A percentile compares a stretch with the other conserved stretches of the same genome.
phyloP scores from a whole-genome alignment of 2,329 filamentous ascomycete genomes.

The Colletotrichum chlorophyti region DNA sequence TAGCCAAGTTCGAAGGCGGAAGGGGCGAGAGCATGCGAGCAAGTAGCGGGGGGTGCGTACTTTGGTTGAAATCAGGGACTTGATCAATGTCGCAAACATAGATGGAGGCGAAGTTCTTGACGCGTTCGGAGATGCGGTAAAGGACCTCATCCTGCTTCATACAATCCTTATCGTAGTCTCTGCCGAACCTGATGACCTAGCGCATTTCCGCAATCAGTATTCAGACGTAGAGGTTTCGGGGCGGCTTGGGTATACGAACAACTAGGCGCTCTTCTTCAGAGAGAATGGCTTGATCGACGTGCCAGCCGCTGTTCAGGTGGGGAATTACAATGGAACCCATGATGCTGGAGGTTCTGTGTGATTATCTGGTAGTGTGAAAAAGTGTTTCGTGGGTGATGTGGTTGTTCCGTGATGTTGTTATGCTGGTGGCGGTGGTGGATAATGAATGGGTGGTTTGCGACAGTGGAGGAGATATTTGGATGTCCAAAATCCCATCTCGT shows the following conservation, averaged over 20 bases:
- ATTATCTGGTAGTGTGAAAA: too few species aligned
- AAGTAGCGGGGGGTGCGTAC: slow-evolving; percentile 38
- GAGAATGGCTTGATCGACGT: slow-evolving; percentile 61
- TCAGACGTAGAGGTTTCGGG: too few species aligned
- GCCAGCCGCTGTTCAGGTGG: slow-evolving; percentile 91
- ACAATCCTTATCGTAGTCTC: slow-evolving; percentile 81
- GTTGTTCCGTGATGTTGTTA: not conserved
- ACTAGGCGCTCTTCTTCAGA: slow-evolving; percentile 91
- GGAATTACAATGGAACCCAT: slow-evolving; percentile 90
- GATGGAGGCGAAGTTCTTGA: slow-evolving; percentile 92
- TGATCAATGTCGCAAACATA: slow-evolving; percentile 94
- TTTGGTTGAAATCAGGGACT: slow-evolving; percentile 92
- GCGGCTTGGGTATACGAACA: slow-evolving; percentile 55
- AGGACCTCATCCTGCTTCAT: slow-evolving; percentile 88
- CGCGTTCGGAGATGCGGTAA: slow-evolving; percentile 88
- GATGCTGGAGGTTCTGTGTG: not conserved
- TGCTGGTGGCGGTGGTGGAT: not conserved
- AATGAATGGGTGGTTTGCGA: not conserved
- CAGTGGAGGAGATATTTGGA: not conserved
- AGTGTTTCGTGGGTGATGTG: not conserved
- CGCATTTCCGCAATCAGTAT: not conserved
- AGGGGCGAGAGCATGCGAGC: too few species aligned
- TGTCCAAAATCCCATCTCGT: not conserved
- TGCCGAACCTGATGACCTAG: slow-evolving; percentile 65
- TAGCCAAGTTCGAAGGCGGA: not conserved